Percentiles rank a stretch among this genome's conserved stretches.
These are phyloP conservation scores for Cruciata laevipes DNA, from an alignment of 257 asterid species.

Conservation along the genomic window DNA sequence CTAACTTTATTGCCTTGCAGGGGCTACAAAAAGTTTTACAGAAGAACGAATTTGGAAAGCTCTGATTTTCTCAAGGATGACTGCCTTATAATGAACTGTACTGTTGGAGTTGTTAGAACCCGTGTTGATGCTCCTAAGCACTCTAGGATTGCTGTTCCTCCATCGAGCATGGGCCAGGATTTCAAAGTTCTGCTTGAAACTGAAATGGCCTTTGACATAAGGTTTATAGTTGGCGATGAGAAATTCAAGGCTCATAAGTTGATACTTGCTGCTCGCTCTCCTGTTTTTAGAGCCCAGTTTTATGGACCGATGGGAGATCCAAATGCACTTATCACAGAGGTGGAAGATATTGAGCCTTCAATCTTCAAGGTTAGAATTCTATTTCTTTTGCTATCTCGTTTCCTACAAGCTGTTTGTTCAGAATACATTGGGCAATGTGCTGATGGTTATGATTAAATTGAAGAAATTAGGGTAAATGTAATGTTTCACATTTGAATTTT, in stretches of 20 bases:
- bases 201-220: constrained; percentile 53
- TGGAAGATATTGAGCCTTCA: constrained; percentile 79
- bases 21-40: background rate
- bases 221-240: constrained; percentile 72
- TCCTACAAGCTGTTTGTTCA: background rate
- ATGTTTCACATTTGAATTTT: background rate
- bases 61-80: background rate
- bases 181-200: background rate
- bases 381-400: background rate
- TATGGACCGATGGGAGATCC: constrained; percentile 80
- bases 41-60: background rate
- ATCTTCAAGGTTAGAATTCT: constrained; percentile 54
- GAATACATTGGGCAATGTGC: background rate
- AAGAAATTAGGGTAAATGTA: background rate
- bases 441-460: background rate
- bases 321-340: constrained; percentile 42
- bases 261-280: constrained; percentile 93
- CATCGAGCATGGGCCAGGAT: background rate
- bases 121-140: background rate
- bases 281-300: constrained; percentile 89
- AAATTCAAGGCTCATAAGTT: constrained; percentile 78
- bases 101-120: background rate
- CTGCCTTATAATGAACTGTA: background rate
- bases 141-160: background rate
- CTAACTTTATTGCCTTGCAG: background rate